Evolutionary conservation across 2,329 filamentous ascomycete genomes (phyloP), one percentile per base, ranked within the genome.

Genomic region (Rhytidhysteron rufulum): DNA sequence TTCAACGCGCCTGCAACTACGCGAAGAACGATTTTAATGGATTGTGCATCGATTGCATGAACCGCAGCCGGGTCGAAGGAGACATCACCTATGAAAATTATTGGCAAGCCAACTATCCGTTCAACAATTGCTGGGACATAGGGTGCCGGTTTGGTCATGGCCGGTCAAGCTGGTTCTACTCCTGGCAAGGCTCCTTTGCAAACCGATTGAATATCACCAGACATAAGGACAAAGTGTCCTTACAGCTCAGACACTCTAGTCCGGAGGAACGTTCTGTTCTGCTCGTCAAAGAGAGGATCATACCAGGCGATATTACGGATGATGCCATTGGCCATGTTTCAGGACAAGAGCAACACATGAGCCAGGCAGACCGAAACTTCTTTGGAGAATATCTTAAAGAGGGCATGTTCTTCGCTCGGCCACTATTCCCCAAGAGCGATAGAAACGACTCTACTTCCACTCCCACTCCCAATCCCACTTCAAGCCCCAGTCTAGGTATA

Each of bases 141-240:
- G 31, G 43, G 2, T 63, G 51, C 31, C 49, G 59, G 5, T 44
- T 59, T 20, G 37, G 34, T 11, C 61, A 65, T 34, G 44, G 43
- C 10, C 39, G 62, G 34, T 43, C 51, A 18, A 57, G 52, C 1
- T 65, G 58, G 57, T 63, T 60, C 36, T 49, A 50, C 11, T 55
- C 49, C 2, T 63, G 52, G 52, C n/a, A 25, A 22, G 37, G 29
- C 13, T 13, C 24, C 24, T 27, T 27, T 7, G 24, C 7, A 8
- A 27, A 7, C 13, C 24, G 24, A 8, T 8, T 27, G 24, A 7
- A 27, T 7, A 27, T 27, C 13, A 13, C 13, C 13, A 13, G 24
- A 13, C 24, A 27, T 13, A 13, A 8, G 8, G 13, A 27, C 7
- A 13, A 7, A 7, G 13, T 27, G 7, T 13, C 8, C 8, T 13